Base-by-base conservation (phyloP, 805 yeast species). In the Debaryomyces tyrocola region DNA sequence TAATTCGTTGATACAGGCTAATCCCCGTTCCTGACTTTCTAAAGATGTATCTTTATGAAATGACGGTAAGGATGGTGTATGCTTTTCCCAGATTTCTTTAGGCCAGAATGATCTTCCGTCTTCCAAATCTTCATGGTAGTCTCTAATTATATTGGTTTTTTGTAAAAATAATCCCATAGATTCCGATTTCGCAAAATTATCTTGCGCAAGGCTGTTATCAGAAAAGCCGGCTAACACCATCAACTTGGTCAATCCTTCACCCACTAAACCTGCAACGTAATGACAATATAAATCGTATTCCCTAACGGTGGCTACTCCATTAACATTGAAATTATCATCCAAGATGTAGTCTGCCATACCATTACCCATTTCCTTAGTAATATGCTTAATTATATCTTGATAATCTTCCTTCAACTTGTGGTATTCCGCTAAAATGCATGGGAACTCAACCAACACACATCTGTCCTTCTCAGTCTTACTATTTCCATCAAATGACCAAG, bases 61-160 rank as follows among this genome's bases (percentile, higher is more conserved):
- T 50, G 84, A 83, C 5, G 78, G 70, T 56, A 91, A 75, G 40
- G 71, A 65, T 36, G 74, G 70, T n/a, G 90, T 80, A 65, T 94
- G 87, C 55, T 86, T 83, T 33, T 82, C 71, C 98, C 98, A 94
- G 48, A 90, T 82, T 64, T 94, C 98, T 57, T 82, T 78, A 18
- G 99, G 99, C 94, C 96, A 94, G 70, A 94, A 94, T 0, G 95
- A 84, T 63, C 99, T 81, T 37, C 95, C 95, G 63, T 92, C 98
- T 43, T 77, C 83, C 59, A 89, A 73, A 64, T 94, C 99, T 67
- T 94, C 99, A 52, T 85, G 82, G 67, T 85, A 94, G 68, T 94
- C 99, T 61, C 99, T 83, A 52, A 91, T 94, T 59, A 94, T 94
- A 69, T 94, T 94, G 20, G 97, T 90, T 67, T 94, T 94, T 66